A percentile compares a stretch with the other conserved stretches of the same genome.
Evolutionary conservation across 306 rosid genomes (phyloP).

Genomic region (Vigna trinervia): DNA sequence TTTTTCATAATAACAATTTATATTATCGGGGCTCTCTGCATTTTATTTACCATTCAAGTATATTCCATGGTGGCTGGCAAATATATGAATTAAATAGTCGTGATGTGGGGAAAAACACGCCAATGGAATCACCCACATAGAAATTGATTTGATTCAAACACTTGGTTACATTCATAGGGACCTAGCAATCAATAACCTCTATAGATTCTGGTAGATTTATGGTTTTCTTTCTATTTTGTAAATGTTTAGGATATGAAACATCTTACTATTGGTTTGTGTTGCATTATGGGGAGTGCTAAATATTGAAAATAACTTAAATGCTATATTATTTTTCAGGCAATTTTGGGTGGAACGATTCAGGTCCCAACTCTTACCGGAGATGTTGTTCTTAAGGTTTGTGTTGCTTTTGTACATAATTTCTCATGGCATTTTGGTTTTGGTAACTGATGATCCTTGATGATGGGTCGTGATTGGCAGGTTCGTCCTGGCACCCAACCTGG

Average conservation of each 20-base stretch:
- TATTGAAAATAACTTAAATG: not conserved
- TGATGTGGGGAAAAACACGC: too few relatives aligned
- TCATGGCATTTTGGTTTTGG: conserved; percentile 18
- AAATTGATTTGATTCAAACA: not conserved
- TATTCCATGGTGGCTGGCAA: too few relatives aligned
- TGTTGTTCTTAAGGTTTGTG: conserved; percentile 86
- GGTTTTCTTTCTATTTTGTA: conserved; percentile 6
- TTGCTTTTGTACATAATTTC: conserved; percentile 2
- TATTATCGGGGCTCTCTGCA: too few relatives aligned
- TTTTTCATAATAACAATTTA: too few relatives aligned
- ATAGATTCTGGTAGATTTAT: conserved; percentile 1
- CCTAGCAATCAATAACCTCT: conserved; percentile 8
- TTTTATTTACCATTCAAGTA: too few relatives aligned
- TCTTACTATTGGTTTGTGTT: not conserved
- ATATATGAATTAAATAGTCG: too few relatives aligned
- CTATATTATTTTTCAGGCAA: conserved; percentile 61
- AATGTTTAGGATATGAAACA: not conserved
- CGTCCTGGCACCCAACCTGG: conserved; percentile 89
- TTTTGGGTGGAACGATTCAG: conserved; percentile 91
- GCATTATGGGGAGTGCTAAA: not conserved
- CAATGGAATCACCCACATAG: not conserved
- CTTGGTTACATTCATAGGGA: not conserved
- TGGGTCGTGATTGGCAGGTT: conserved; percentile 60
- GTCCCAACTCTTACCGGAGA: conserved; percentile 90
- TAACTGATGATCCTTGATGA: conserved; percentile 10